Evolutionary conservation across 306 rosid species (phyloP).

Genomic region (Lupinus albus): DNA sequence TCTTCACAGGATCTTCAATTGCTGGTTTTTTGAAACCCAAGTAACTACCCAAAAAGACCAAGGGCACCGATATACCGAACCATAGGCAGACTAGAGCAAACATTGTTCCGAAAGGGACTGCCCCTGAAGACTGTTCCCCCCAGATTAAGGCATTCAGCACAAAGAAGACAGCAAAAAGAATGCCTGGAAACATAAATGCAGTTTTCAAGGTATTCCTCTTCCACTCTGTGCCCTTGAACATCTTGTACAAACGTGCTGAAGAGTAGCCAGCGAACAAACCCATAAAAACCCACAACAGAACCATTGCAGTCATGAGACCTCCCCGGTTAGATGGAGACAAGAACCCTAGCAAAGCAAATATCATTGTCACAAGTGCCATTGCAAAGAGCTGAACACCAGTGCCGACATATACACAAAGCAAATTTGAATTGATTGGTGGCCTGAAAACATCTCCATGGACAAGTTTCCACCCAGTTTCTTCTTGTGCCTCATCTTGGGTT

Average conservation of each 20-base stretch:
- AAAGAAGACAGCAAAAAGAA: slow-evolving; percentile 83
- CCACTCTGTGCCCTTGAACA: slow-evolving; percentile 99
- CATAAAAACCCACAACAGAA: slow-evolving; percentile 99
- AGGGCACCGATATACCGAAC: slow-evolving; percentile 97
- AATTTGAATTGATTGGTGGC: slow-evolving; percentile 83
- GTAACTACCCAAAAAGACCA: slow-evolving; percentile 97
- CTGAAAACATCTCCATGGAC: slow-evolving; percentile 96
- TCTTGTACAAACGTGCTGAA: slow-evolving; percentile 95
- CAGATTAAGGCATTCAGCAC: slow-evolving; percentile 93
- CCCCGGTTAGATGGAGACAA: slow-evolving; percentile 98
- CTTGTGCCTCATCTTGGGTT: slow-evolving; percentile 99
- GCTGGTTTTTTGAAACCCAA: slow-evolving; percentile 91
- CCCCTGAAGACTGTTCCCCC: slow-evolving; percentile 98
- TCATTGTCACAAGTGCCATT: slow-evolving; percentile 98
- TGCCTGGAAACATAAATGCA: slow-evolving; percentile 98
- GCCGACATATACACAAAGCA: slow-evolving; percentile 93
- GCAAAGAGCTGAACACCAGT: slow-evolving; percentile 95
- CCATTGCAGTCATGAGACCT: slow-evolving; percentile 99
- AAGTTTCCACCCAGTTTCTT: slow-evolving; percentile 99
- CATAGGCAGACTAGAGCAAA: slow-evolving; percentile 91
- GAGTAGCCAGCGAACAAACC: slow-evolving; percentile 97
- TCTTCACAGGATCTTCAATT: slow-evolving; percentile 97
- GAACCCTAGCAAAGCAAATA: slow-evolving; percentile 96
- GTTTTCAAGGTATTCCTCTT: slow-evolving; percentile 95
- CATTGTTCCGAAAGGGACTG: slow-evolving; percentile 99